phyloP scores from a whole-genome alignment of 768 basidiomycete genomes.

The Lactarius psammicola region DNA sequence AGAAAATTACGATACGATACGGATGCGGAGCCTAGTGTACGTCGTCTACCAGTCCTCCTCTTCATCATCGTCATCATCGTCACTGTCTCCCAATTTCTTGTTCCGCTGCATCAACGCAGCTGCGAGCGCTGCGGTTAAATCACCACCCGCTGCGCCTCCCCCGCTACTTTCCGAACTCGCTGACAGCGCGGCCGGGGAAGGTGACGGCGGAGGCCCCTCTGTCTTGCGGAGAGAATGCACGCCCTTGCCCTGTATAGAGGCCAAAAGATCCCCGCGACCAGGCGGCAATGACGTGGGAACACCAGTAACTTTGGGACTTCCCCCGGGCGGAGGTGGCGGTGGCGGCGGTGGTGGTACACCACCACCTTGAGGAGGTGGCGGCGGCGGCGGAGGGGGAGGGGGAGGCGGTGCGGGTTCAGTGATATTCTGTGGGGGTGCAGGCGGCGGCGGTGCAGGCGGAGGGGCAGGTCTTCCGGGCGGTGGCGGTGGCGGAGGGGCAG shows the following conservation, averaged over 20 bases:
- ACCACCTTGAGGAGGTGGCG: conserved; percentile 30
- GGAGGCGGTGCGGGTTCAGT: conserved; percentile 40
- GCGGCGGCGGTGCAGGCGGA: conserved; percentile 33
- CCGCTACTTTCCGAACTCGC: conserved; percentile 37
- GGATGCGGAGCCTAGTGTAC: neutral
- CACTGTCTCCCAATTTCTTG: conserved; percentile 81
- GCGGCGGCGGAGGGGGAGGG: conserved; percentile 35
- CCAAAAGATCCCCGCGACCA: conserved; percentile 65
- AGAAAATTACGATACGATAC: neutral
- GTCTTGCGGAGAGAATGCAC: conserved; percentile 67
- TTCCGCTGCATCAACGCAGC: conserved; percentile 80
- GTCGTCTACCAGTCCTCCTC: conserved; percentile 34
- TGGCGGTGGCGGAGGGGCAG: conserved; percentile 31
- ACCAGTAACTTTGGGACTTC: conserved; percentile 37
- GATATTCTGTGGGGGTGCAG: conserved; percentile 31
- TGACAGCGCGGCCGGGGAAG: conserved; percentile 36
- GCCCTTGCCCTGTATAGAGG: conserved; percentile 81
- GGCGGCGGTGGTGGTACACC: conserved; percentile 43
- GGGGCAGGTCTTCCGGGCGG: conserved; percentile 28
- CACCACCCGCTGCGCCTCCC: conserved; percentile 53
- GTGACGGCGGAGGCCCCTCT: conserved; percentile 33
- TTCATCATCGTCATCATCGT: conserved; percentile 37
- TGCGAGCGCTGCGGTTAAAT: conserved; percentile 81
- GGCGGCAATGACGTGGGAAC: conserved; percentile 49
- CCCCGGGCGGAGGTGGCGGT: conserved; percentile 47